Conservation (phyloP, 2,329 filamentous ascomycete genomes). For the Colletotrichum echinochloae region DNA sequence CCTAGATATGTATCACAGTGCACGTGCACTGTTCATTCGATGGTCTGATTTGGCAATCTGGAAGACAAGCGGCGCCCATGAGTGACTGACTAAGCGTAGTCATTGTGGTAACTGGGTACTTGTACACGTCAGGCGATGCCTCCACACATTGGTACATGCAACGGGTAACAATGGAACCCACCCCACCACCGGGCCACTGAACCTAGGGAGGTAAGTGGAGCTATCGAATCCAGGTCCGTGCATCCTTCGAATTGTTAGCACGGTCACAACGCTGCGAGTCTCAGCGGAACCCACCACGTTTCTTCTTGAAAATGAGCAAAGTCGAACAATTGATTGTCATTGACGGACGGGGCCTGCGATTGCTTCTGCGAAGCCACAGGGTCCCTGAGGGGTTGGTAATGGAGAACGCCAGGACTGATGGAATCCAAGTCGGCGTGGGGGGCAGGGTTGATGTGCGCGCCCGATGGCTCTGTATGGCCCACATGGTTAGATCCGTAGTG, state of each 20-base stretch:
- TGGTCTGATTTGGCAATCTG: no score
- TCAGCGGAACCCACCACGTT: not conserved
- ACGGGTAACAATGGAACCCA: not conserved
- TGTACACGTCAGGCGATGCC: not conserved
- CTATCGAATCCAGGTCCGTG: no score
- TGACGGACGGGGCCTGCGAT: not conserved
- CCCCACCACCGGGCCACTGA: not conserved
- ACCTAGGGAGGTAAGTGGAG: no score
- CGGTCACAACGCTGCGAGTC: not conserved
- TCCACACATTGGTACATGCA: no score
- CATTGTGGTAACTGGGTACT: not conserved
- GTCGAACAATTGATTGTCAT: not conserved
- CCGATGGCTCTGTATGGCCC: no score
- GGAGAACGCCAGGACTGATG: not conserved
- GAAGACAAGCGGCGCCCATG: not conserved
- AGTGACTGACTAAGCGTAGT: not conserved
- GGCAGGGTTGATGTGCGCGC: no score
- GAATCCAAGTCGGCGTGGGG: not conserved
- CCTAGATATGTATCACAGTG: no score
- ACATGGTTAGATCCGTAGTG: no score
- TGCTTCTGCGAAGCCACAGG: not conserved
- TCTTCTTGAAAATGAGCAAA: not conserved
- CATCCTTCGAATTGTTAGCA: not conserved
- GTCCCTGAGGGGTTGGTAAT: not conserved
- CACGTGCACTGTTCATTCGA: no score